Conservation (phyloP, 345 rosid species). For the Gossypium thurberi region DNA sequence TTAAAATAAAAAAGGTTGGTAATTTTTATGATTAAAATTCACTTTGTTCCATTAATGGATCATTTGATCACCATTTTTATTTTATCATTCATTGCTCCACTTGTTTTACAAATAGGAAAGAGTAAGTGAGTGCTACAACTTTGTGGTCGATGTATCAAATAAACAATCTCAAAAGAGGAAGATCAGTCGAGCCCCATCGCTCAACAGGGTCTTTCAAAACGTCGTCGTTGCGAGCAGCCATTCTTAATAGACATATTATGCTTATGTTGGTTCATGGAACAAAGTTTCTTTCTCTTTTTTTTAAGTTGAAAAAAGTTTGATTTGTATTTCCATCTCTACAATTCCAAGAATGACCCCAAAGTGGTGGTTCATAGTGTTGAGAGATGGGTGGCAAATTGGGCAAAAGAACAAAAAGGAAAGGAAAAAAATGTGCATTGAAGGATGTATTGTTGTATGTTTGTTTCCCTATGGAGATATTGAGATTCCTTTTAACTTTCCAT, state of each 20-base stretch:
- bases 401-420: constrained; percentile 6
- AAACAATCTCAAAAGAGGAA: too few relatives aligned
- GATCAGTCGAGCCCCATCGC: background rate
- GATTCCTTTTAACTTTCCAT: background rate
- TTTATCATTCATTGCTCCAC: background rate
- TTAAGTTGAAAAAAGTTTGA: background rate
- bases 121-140: constrained; percentile 42
- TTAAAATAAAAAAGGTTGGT: constrained; percentile 54
- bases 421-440: constrained; percentile 2
- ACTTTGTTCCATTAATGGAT: background rate
- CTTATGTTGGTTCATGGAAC: background rate
- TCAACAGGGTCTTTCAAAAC: constrained; percentile 29
- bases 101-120: constrained; percentile 42
- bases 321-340: constrained; percentile 25
- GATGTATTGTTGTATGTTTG: constrained; percentile 5
- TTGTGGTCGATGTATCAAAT: constrained; percentile 32
- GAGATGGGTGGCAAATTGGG: constrained; percentile 15
- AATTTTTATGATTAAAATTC: background rate
- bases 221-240: constrained; percentile 26
- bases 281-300: background rate
- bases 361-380: too few relatives aligned
- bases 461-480: constrained; percentile 8
- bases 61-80: background rate
- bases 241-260: constrained; percentile 12
- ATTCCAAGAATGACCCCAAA: constrained; percentile 33